Base-by-base conservation (phyloP, 2,329 filamentous ascomycete species). In the Cladosporium sp. region DNA sequence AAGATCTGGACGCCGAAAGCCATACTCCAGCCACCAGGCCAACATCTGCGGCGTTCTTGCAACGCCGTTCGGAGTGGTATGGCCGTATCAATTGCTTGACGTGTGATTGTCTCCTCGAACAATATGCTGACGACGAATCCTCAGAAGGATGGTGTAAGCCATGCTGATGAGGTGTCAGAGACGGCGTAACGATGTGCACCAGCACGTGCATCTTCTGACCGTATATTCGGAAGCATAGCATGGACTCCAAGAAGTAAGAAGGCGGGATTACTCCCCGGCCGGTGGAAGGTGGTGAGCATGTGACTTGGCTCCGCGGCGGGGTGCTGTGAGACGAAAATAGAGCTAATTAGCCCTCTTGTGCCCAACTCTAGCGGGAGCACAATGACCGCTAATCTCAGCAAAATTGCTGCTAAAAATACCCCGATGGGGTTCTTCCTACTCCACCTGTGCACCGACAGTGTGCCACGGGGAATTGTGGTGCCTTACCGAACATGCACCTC, bases 361-460 rank as follows among this genome's bases (percentile, higher is more conserved):
- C 47, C 11, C 43, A 7, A 8, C 5, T 36, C 9, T 22, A 34
- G 8, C 15, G 49, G 25, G 6, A 15, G 17, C 19, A 51, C 15
- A 55, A 43, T 45, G 51, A 55, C 51, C 51, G 51, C 51, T 55
- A 55, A 55, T 55, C 17, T 55, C 12, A 15, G 3, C 9, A 22
- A 15, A 45, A 55, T 36, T n/a, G 39, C 51, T 55, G 17, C 51
- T 55, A 55, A 55, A 55, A 55, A 55, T 55, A 55, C 37, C 19
- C 47, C 25, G 47, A 50, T 37, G 43, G 28, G 14, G 3, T 7
- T 9, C 7, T 17, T 47, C 15, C 43, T 15, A 47, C 30, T 12
- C 30, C 30, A 34, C 30, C 30, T 12, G 30, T 34, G 30, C 30
- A 34, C 7, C 30, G 3, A 12, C 2, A 34, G 25, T 34, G 30